phyloP scores from a whole-genome alignment of 75 land plant species.

The Chamaecyparis obtusa region DNA sequence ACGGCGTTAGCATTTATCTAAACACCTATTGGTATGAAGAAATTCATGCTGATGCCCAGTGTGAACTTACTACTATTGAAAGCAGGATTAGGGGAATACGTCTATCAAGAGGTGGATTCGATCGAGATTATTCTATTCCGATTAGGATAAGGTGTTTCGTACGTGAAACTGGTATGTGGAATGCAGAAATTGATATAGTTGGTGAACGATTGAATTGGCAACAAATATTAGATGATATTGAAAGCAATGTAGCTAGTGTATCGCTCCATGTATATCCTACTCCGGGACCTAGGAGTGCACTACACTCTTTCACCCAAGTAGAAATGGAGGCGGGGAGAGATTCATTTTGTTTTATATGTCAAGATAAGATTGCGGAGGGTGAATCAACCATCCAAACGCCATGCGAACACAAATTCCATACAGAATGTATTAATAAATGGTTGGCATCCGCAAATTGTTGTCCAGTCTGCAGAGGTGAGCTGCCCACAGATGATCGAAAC shows the following conservation, averaged over 20 bases:
- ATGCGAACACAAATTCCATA: conserved; percentile 8
- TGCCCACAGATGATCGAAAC: conserved; percentile 6
- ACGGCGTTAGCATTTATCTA: background rate
- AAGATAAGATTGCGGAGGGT: background rate
- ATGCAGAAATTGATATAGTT: background rate
- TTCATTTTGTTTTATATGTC: conserved; percentile 10
- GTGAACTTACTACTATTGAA: background rate
- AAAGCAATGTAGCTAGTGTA: background rate
- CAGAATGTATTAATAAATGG: conserved; percentile 11
- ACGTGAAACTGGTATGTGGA: background rate
- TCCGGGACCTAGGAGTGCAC: background rate
- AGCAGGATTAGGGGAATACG: no score
- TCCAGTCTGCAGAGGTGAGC: conserved; percentile 13
- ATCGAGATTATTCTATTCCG: background rate
- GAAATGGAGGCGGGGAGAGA: background rate
- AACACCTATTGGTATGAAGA: background rate
- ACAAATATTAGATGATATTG: background rate
- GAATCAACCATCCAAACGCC: conserved; percentile 5
- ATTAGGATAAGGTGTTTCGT: background rate
- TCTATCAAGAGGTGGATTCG: background rate
- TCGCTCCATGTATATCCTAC: background rate
- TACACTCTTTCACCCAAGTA: background rate
- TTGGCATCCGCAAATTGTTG: conserved; percentile 10
- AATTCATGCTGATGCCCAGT: background rate
- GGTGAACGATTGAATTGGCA: background rate